These are phyloP conservation scores for Marvania coccoides DNA, from an alignment of 139 green algal species.

Conservation along the genomic window DNA sequence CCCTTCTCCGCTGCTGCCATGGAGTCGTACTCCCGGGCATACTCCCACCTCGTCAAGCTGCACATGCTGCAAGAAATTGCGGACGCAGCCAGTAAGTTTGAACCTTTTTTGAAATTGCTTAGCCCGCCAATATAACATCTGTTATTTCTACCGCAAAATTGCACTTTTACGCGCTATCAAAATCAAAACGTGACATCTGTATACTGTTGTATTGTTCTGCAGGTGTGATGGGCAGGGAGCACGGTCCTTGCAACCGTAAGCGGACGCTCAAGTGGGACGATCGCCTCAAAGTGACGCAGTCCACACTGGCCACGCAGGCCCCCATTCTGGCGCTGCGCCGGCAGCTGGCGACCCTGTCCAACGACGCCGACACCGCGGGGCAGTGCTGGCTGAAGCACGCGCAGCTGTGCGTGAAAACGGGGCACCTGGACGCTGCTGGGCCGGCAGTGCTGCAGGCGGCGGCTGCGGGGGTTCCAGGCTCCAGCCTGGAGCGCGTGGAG, in stretches of 20 bases:
- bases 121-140: too few species aligned
- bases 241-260: slow-evolving; percentile 28
- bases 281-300: slow-evolving; percentile 58
- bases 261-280: slow-evolving; percentile 62
- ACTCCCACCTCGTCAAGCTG: slow-evolving; percentile 78
- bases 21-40: slow-evolving; percentile 83
- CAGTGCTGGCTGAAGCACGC: slow-evolving; percentile 73
- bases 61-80: slow-evolving; percentile 69
- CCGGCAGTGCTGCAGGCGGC: slow-evolving; percentile 75
- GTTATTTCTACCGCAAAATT: too few species aligned
- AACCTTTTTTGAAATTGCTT: neutral
- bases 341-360: slow-evolving; percentile 55
- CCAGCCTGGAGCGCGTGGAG: slow-evolving; percentile 66
- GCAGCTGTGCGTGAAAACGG: slow-evolving; percentile 68
- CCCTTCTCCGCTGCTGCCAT: slow-evolving; percentile 69
- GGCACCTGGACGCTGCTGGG: slow-evolving; percentile 76
- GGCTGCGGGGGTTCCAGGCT: slow-evolving; percentile 28
- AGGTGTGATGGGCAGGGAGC: neutral
- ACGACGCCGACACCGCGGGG: slow-evolving; percentile 44
- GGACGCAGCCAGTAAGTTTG: slow-evolving; percentile 24
- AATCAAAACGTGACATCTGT: too few species aligned
- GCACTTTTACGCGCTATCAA: too few species aligned
- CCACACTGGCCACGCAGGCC: slow-evolving; percentile 58
- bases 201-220: neutral
- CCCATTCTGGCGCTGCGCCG: slow-evolving; percentile 76